Percentiles rank a stretch among this genome's conserved stretches.
Conservation (phyloP, 2,329 filamentous ascomycete genomes). For the Alternaria longipes region DNA sequence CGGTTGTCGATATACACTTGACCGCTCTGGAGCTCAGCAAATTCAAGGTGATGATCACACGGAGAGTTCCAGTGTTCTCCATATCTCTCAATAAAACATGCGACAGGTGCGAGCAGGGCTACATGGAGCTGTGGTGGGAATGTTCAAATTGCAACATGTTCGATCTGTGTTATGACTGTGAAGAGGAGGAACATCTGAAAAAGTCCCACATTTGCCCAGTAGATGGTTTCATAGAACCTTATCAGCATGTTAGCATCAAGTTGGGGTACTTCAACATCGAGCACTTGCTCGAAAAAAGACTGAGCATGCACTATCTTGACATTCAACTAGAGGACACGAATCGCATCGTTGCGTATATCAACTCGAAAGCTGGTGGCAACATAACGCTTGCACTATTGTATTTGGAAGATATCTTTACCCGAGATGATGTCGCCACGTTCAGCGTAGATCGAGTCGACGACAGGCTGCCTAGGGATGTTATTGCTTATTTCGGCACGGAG, state of each 20-base stretch:
- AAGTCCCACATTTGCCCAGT: neutral
- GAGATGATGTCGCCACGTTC: rapidly evolving
- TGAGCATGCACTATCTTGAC: neutral
- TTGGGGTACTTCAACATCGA: neutral
- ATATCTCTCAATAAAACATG: rapidly evolving
- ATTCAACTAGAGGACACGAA: neutral
- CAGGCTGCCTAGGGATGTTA: too few relatives aligned
- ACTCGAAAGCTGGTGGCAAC: neutral
- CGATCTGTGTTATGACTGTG: neutral
- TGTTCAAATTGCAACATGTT: neutral
- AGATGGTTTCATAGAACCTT: neutral
- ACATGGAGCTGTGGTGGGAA: too few relatives aligned
- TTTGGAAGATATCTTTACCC: neutral
- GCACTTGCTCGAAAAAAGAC: neutral
- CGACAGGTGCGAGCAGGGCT: neutral
- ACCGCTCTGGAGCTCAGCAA: neutral
- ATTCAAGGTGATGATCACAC: neutral
- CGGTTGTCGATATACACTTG: neutral
- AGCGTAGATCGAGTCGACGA: too few relatives aligned
- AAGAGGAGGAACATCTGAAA: neutral
- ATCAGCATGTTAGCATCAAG: neutral
- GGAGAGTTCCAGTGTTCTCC: neutral
- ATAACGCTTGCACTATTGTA: neutral
- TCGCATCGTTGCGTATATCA: neutral
- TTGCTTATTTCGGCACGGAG: too few relatives aligned